Evolutionary conservation across 768 basidiomycete genomes (phyloP).

Genomic region (Lactifluus pinguis): DNA sequence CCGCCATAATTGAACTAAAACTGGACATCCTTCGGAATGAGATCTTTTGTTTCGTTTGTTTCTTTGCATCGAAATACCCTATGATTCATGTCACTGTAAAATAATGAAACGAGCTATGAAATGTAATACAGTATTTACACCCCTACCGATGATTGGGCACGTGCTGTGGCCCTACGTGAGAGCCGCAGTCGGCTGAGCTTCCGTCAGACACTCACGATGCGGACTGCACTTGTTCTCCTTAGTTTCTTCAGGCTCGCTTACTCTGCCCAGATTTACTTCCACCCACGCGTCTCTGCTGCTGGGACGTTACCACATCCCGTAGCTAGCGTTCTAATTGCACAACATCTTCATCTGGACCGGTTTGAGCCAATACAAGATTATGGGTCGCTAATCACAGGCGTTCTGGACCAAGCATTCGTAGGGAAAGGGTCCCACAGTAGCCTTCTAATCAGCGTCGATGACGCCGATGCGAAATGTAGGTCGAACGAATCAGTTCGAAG

Average conservation of each 20-base stretch:
- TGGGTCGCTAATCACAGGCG: conserved; percentile 23
- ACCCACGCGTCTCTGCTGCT: background rate
- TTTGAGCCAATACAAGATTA: conserved; percentile 43
- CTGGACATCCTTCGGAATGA: background rate
- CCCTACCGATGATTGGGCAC: background rate
- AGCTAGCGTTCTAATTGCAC: conserved; percentile 52
- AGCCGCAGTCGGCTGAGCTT: background rate
- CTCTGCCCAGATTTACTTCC: conserved; percentile 15
- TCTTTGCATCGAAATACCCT: too few species aligned
- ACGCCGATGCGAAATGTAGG: conserved; percentile 47
- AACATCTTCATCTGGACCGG: conserved; percentile 62
- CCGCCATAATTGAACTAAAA: conserved; percentile 9
- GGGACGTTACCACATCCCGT: background rate
- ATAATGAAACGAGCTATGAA: background rate
- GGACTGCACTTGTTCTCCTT: conserved; percentile 5
- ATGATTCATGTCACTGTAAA: too few species aligned
- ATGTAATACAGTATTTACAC: background rate
- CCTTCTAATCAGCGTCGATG: conserved; percentile 48
- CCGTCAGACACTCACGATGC: conserved; percentile 10
- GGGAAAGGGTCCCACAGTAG: conserved; percentile 44
- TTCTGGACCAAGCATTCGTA: conserved; percentile 37
- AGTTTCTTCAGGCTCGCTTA: conserved; percentile 4
- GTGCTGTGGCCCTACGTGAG: background rate
- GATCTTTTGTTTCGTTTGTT: background rate
- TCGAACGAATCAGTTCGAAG: background rate